A percentile compares a stretch with the other conserved stretches of the same genome.
These are phyloP conservation scores for Aspergillus sp. DNA, from an alignment of 2,329 filamentous ascomycete genomes.

Conservation along the genomic window DNA sequence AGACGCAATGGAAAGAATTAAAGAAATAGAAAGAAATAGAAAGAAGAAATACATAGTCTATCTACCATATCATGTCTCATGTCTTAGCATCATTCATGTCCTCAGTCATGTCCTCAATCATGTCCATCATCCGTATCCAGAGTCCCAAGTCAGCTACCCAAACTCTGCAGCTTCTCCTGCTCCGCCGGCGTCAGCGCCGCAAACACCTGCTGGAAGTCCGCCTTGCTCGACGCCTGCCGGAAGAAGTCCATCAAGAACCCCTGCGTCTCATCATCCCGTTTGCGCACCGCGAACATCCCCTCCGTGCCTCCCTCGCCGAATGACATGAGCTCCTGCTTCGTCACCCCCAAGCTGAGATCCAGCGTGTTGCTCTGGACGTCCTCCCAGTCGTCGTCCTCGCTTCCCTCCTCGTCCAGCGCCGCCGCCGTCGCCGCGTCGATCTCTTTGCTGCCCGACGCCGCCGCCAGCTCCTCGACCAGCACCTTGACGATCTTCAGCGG, in stretches of 20 bases:
- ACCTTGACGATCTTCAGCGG: slow-evolving; percentile 95
- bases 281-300: slow-evolving; percentile 43
- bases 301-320: slow-evolving; percentile 49
- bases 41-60: not conserved
- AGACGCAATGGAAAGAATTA: too few relatives aligned
- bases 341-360: slow-evolving; percentile 62
- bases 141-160: slow-evolving; percentile 18
- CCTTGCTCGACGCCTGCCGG: slow-evolving; percentile 43
- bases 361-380: slow-evolving; percentile 68
- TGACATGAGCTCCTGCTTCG: slow-evolving; percentile 71
- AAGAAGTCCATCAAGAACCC: slow-evolving; percentile 79
- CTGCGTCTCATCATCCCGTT: slow-evolving; percentile 84
- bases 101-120: too few relatives aligned
- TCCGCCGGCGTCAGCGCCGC: slow-evolving; percentile 45
- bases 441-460: slow-evolving; percentile 55
- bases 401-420: slow-evolving; percentile 51
- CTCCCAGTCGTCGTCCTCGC: slow-evolving; percentile 77
- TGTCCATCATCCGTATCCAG: too few relatives aligned
- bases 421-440: slow-evolving; percentile 49
- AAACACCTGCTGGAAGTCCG: slow-evolving; percentile 48
- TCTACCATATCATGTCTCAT: not conserved
- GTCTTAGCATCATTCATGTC: not conserved
- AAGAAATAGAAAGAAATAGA: slow-evolving; percentile 1
- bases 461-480: slow-evolving; percentile 80
- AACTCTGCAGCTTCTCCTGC: slow-evolving; percentile 29